Evolutionary conservation across 345 rosid species (phyloP), one percentile per base, ranked within the genome.

Genomic region (Aquilaria malaccensis): DNA sequence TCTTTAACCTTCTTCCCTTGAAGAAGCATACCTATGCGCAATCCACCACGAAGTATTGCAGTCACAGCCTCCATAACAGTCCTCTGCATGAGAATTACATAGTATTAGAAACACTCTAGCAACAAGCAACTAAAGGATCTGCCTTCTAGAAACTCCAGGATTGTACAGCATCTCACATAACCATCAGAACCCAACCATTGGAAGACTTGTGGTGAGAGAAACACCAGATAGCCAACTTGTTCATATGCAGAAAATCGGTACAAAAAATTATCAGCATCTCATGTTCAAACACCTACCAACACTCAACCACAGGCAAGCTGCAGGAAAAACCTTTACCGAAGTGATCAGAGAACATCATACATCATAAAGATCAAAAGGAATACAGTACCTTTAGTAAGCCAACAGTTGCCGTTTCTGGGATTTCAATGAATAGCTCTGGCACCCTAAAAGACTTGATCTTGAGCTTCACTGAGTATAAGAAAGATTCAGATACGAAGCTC

Each of bases 391-490:
- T 94, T 73, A 94, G 70, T 7, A 90, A 88, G 58, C 93, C 99
- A 67, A 91, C 70, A 55, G 97, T 94, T 47, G 99, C 91, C 9
- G 80, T 83, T 74, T 94, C 96, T 37, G 99, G 93, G 70, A 91
- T 63, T 75, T 91, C 96, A 67, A 94, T 80, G 69, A 86, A 79
- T 47, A 94, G 86, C 77, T 94, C 97, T 5, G 99, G 99, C 70
- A 94, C 96, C 63, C 74, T 77, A 68, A 94, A 91, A 53, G 99
- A 94, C 73, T 88, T 84, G 77, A 94, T 94, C 80, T 90, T 84
- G 66, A 94, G 85, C 76, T 88, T 94, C 82, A 90, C 99, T 90
- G 88, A 51, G 73, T 62, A 72, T 68, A 70, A 49, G 7, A 72
- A 57, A 69, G 72, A 60, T 59, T 63, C 69, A n/a, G 50, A 72